Conservation (phyloP, 257 asterid genomes). For the Fraxinus quadrangulata region DNA sequence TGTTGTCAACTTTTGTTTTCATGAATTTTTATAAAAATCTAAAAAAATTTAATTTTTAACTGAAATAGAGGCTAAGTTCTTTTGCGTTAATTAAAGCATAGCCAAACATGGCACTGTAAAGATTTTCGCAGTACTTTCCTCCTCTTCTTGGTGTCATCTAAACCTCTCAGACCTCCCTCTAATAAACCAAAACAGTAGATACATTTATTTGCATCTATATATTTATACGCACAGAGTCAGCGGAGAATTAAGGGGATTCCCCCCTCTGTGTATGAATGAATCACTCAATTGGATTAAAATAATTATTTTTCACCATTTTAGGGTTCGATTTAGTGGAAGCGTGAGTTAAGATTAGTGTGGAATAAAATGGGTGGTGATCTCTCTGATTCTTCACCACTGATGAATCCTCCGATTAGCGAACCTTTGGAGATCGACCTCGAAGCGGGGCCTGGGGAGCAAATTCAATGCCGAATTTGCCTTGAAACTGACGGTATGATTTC, state of each 20-base stretch:
- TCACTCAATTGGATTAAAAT: not conserved
- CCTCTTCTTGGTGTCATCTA: not conserved
- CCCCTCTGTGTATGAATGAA: too few species aligned
- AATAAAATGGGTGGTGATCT: slow-evolving; percentile 48
- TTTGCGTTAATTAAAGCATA: too few species aligned
- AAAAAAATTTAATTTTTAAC: too few species aligned
- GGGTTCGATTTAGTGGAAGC: not conserved
- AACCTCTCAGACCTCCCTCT: not conserved
- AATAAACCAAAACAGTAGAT: not conserved
- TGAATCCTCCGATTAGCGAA: slow-evolving; percentile 67
- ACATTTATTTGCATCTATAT: not conserved
- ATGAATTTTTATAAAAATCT: too few species aligned
- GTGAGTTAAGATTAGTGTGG: not conserved
- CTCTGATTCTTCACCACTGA: slow-evolving; percentile 69
- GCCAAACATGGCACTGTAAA: not conserved
- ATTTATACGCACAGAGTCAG: not conserved
- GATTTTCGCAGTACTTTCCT: not conserved
- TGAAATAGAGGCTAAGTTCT: too few species aligned
- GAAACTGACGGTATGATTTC: slow-evolving; percentile 74
- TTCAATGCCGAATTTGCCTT: slow-evolving; percentile 97
- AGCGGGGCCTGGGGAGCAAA: slow-evolving; percentile 92
- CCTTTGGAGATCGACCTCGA: slow-evolving; percentile 86
- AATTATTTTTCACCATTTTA: not conserved
- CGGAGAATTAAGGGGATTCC: not conserved
- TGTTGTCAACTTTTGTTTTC: too few species aligned